A percentile compares a stretch with the other conserved stretches of the same genome.
These are phyloP conservation scores for Arachis hypogaea DNA, from an alignment of 306 rosid genomes.

Conservation along the genomic window DNA sequence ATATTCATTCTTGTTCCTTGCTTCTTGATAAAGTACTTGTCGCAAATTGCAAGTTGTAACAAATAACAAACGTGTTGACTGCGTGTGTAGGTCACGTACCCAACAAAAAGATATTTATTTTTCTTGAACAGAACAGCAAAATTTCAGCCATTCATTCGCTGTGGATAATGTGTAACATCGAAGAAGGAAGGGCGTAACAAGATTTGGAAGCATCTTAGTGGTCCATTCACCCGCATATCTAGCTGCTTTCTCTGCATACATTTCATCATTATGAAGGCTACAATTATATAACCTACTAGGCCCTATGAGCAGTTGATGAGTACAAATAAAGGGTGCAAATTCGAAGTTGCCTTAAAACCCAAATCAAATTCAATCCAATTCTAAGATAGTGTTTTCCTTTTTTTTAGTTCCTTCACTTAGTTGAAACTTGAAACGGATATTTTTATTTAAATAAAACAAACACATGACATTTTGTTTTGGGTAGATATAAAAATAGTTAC, in stretches of 20 bases:
- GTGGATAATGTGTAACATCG: not conserved
- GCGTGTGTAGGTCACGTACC: not conserved
- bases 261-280: not conserved
- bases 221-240: constrained; percentile 14
- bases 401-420: too few species aligned
- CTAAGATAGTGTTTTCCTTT: too few species aligned
- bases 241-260: not conserved
- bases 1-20: constrained; percentile 27
- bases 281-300: too few species aligned
- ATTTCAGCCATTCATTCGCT: not conserved
- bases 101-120: constrained; percentile 19
- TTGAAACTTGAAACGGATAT: too few species aligned
- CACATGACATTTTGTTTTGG: too few species aligned
- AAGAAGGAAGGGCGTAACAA: not conserved
- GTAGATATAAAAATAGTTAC: too few species aligned
- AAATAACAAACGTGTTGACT: not conserved
- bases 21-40: constrained; percentile 17
- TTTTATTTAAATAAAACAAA: too few species aligned
- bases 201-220: constrained; percentile 6
- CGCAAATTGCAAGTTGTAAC: constrained; percentile 9
- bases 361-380: too few species aligned
- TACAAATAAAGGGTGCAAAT: too few species aligned
- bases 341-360: too few species aligned
- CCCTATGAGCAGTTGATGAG: too few species aligned
- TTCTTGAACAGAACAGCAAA: constrained; percentile 4